These are phyloP conservation scores for Triticum timopheevii DNA, from an alignment of 176 grass and related monocot species.

Conservation along the genomic window DNA sequence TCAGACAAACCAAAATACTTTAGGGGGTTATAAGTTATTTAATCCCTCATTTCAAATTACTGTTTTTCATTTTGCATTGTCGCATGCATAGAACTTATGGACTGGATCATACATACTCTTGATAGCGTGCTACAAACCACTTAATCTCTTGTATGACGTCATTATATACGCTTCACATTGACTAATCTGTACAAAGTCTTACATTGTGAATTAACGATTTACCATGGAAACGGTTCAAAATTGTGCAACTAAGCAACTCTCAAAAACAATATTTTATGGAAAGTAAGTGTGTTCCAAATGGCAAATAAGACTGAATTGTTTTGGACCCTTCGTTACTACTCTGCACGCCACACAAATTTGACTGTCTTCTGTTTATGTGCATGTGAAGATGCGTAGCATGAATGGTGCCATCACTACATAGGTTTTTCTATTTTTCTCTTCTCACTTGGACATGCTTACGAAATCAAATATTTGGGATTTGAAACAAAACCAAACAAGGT, in stretches of 20 bases:
- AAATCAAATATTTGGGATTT: neutral
- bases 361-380: slow-evolving; percentile 11
- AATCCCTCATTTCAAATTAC: neutral
- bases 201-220: neutral
- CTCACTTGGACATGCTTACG: neutral
- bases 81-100: neutral
- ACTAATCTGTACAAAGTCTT: neutral
- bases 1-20: neutral
- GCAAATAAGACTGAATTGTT: neutral
- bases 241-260: neutral
- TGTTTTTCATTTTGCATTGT: neutral
- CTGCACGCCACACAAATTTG: neutral
- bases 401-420: neutral
- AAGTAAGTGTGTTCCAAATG: neutral
- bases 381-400: neutral
- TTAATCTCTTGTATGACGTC: neutral
- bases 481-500: neutral
- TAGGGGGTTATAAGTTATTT: neutral
- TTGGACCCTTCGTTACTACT: neutral
- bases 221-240: neutral
- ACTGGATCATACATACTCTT: neutral
- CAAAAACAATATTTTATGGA: neutral
- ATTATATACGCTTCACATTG: neutral
- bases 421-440: neutral
- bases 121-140: neutral